phyloP scores from a whole-genome alignment of 306 rosid species.

The Vigna hirtella region DNA sequence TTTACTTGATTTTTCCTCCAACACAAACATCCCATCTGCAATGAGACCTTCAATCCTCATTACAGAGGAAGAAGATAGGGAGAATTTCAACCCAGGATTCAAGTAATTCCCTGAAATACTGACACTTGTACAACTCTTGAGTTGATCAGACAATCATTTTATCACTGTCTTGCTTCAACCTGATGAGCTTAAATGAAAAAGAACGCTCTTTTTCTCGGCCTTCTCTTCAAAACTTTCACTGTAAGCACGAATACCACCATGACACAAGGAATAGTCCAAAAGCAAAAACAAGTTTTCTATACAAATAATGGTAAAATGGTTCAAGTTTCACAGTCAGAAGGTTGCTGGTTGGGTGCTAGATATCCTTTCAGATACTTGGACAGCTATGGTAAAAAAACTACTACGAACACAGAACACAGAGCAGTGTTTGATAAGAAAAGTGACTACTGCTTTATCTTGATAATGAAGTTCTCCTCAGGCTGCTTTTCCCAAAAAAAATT shows the following conservation, averaged over 20 bases:
- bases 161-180: neutral
- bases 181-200: neutral
- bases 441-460: slow-evolving; percentile 46
- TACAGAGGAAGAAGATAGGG: no score
- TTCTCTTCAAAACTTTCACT: neutral
- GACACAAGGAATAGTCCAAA: neutral
- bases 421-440: neutral
- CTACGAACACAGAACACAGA: slow-evolving; percentile 2
- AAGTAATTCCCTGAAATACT: neutral
- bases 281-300: neutral
- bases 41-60: no score
- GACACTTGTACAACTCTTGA: neutral
- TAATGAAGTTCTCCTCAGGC: slow-evolving; percentile 68
- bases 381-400: slow-evolving; percentile 6
- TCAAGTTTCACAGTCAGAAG: slow-evolving; percentile 18
- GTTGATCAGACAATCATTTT: neutral
- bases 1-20: no score
- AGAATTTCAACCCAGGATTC: no score
- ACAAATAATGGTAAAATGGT: neutral
- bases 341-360: slow-evolving; percentile 16
- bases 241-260: slow-evolving; percentile 1
- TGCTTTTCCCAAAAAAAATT: slow-evolving; percentile 80
- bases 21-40: no score
- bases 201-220: neutral
- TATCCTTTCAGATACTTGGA: slow-evolving; percentile 24